Base-by-base conservation (phyloP, 2,329 filamentous ascomycete genomes). In the Sphaerulina musiva region DNA sequence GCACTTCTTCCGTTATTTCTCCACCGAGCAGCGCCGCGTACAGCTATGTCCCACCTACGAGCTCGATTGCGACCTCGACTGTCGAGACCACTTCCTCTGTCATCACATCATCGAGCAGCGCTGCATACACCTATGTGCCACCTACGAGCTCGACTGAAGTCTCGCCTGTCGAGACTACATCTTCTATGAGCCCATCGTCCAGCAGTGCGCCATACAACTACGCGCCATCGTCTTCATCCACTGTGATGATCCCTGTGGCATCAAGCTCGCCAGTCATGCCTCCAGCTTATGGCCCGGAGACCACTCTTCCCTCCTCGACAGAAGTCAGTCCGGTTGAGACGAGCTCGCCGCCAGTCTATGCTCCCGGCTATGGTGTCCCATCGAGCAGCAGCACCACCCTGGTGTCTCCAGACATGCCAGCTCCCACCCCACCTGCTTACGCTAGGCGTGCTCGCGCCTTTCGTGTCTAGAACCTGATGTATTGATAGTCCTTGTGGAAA, bases 281-380 rank as follows among this genome's bases (percentile, higher is more conserved):
- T 36, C 38, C 38, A 31, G 38, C 14, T 39, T 48, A 49, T 43
- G 38, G 26, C 14, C 20, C 20, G 20, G 20, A 20, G 32, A 36
- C 32, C 8, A 36, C 32, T 1, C 7, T 20, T 10, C 39, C 36
- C 6, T 45, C 39, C 8, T 43, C 51, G 40, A 58, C 55, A 32
- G 48, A 48, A 46, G 53, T 26, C 38, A 44, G 43, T 14, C 55
- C 55, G 4, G 47, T 45, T 10, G 51, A 31, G 9, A 46, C 44
- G n/a, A 31, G 42, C 12, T 12, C 55, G 32, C 42, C 23, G 20
- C 10, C 44, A 14, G 12, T 17, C 6, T 12, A 14, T 29, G n/a
- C 52, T 17, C 46, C 52, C 3, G 41, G 46, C 12, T 46, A 46
- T 40, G 47, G 47, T 14, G 17, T 12, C 34, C 7, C 45, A 36